phyloP scores from a whole-genome alignment of 805 yeast genomes.

The Cyberlindnera meyerae region DNA sequence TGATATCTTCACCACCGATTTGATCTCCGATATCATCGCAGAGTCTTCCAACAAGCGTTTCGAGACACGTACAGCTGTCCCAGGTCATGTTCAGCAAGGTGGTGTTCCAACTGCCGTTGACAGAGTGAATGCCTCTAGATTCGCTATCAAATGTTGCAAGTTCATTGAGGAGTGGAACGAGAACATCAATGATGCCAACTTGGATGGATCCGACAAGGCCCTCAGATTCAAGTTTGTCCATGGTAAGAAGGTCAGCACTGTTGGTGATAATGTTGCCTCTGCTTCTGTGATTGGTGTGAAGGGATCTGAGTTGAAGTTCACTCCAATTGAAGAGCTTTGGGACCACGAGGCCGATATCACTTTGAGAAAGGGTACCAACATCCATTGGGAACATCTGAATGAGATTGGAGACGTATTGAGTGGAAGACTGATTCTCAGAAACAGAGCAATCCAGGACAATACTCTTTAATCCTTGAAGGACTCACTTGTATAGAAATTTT shows the following conservation, averaged over 20 bases:
- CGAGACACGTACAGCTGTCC: conserved; percentile 91
- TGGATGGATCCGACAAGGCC: conserved; percentile 33
- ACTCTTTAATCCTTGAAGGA: too few relatives aligned
- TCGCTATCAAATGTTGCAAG: conserved; percentile 84
- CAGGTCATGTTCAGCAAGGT: conserved; percentile 99
- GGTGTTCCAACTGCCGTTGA: conserved; percentile 93
- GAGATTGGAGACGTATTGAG: conserved; percentile 79
- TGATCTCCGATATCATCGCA: conserved; percentile 77
- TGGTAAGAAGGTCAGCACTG: conserved; percentile 42
- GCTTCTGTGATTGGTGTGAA: conserved; percentile 83
- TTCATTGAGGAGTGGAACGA: conserved; percentile 59
- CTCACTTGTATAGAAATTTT: too few relatives aligned
- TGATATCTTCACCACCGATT: conserved; percentile 71
- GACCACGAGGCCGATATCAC: conserved; percentile 59
- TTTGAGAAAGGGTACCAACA: conserved; percentile 73
- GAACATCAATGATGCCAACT: conserved; percentile 37
- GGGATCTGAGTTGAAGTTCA: conserved; percentile 69
- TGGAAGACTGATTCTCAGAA: conserved; percentile 56
- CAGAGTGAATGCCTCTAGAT: conserved; percentile 82
- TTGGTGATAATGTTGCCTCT: conserved; percentile 39
- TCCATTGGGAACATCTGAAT: conserved; percentile 76
- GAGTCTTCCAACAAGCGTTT: conserved; percentile 73
- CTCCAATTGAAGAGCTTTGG: conserved; percentile 78
- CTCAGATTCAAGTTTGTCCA: conserved; percentile 40
- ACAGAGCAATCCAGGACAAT: conserved; percentile 18